phyloP scores from a whole-genome alignment of 2,329 filamentous ascomycete species.

The Ascochyta rabiei region DNA sequence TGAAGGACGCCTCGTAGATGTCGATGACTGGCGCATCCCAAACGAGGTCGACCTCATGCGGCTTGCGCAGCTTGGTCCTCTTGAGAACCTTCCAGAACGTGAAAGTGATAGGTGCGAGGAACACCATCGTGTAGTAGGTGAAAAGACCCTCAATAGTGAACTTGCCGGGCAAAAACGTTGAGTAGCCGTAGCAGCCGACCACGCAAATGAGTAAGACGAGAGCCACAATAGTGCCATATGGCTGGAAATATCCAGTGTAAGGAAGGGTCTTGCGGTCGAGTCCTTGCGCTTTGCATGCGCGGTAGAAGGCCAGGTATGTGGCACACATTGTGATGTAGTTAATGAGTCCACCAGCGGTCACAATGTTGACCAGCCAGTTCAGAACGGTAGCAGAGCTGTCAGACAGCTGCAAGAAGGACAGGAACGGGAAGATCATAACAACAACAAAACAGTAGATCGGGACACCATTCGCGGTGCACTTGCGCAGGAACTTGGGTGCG shows the following conservation, averaged over 20 bases:
- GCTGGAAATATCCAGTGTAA: conserved; percentile 55
- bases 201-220: conserved; percentile 57
- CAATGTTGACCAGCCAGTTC: conserved; percentile 72
- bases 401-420: conserved; percentile 77
- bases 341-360: conserved; percentile 70
- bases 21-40: conserved; percentile 51
- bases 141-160: conserved; percentile 60
- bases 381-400: conserved; percentile 70
- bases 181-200: conserved; percentile 61
- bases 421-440: conserved; percentile 70
- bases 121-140: conserved; percentile 61
- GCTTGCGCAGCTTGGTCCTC: conserved; percentile 60
- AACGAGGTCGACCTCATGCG: conserved; percentile 56
- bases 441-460: conserved; percentile 74
- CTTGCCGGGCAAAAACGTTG: conserved; percentile 55
- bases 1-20: conserved; percentile 51
- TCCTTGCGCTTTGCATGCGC: conserved; percentile 55
- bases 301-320: conserved; percentile 66
- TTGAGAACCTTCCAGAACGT: conserved; percentile 68
- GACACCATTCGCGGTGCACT: conserved; percentile 67
- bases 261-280: conserved; percentile 58
- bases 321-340: conserved; percentile 58
- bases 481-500: conserved; percentile 61
- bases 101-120: conserved; percentile 60
- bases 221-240: conserved; percentile 59